Evolutionary conservation across 352 stramenopile species (phyloP), one percentile per base, ranked within the genome.

Genomic region (Peronospora destructor): DNA sequence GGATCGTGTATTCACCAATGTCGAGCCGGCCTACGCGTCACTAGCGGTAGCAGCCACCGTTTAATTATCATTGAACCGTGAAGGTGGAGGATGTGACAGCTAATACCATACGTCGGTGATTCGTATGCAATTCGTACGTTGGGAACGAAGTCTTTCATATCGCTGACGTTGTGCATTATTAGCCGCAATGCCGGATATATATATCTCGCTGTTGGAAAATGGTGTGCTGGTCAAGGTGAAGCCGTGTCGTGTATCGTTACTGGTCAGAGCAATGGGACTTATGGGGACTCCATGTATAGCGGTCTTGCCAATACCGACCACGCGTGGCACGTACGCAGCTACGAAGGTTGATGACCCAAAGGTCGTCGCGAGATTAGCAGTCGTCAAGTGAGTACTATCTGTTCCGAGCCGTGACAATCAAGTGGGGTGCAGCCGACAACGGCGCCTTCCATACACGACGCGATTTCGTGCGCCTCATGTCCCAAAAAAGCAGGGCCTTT

Each of bases 371-470:
- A 68, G 56, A 12, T 28, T 77, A 13, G 53, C 66, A n/a, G 30
- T 28, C 29, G 8, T 67, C 67, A 6, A 67, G 30, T 0, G 51
- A 69, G 36, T 53, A 66, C n/a, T 67, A 78, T 55, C 71, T 67
- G 28, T 78, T 71, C 46, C 67, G 67, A 4, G 73, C 64, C 49
- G 36, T 74, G 3, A 62, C 59, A 6, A 32, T 76, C 41, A 81
- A 81, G 49, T 78, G 64, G 67, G 45, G 49, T 1, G 61, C 53
- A 2, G 58, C 53, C 21, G 51, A 56, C 23, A 72, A 60, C 33
- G 53, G 60, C 4, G 23, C 61, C 5, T 73, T 76, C 19, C 19
- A 23, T 23, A 23, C 42, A 54, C 62, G 7, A 61, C 46, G 19
- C 49, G 69, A 80, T 46, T 49, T 71, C 8, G 12, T 71, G 13